Evolutionary conservation across 192 early-diverging fungal species (phyloP), one percentile per base, ranked within the genome.

Genomic region (Entophlyctis luteolus): DNA sequence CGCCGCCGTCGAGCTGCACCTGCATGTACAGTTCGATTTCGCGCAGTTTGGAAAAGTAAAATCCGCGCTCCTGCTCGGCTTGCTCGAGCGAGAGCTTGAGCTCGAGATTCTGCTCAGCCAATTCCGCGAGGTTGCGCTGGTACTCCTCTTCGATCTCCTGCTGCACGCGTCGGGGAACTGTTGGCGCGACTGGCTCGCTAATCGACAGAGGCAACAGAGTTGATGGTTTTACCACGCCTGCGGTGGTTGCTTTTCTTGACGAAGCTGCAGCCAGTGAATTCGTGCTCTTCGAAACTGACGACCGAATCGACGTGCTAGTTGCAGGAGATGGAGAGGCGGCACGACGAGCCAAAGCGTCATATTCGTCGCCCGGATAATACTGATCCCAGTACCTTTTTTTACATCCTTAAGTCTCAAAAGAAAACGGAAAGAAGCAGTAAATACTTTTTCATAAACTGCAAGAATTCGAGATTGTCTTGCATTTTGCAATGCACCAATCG

Each of bases 391-490:
- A 95, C 62, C 86, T 86, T 25, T 2, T 1, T 34, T 45, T 45
- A 12, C 14, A n/a, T 45, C 14, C 20, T n/a, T n/a, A n/a, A n/a
- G n/a, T 34, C 1, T 18, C 0, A 35, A n/a, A 57, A 34, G 16
- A 10, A 29, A 32, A 1, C 29, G 31, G 33, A 53, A 32, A 23
- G 12, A 23, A 52, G 68, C 79, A 54, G 3, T 28, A 54, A 14
- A 16, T 20, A 85, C 80, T 81, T 86, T 67, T 93, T 96, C 63
- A 95, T 62, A 92, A 94, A 99, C 70, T 98, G 96, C 72, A 97
- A 72, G 70, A 99, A 95, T 82, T 97, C 95, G 56, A 99, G 85
- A 73, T 99, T 99, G 79, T 99, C 96, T 84, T 97, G 95, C 73
- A 97, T 93, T 57, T 90, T 93, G 79, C 93, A 93, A 74, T 95